A percentile compares a stretch with the other conserved stretches of the same genome.
Evolutionary conservation across 257 asterid species (phyloP).

Genomic region (Fraxinus quadrangulata): DNA sequence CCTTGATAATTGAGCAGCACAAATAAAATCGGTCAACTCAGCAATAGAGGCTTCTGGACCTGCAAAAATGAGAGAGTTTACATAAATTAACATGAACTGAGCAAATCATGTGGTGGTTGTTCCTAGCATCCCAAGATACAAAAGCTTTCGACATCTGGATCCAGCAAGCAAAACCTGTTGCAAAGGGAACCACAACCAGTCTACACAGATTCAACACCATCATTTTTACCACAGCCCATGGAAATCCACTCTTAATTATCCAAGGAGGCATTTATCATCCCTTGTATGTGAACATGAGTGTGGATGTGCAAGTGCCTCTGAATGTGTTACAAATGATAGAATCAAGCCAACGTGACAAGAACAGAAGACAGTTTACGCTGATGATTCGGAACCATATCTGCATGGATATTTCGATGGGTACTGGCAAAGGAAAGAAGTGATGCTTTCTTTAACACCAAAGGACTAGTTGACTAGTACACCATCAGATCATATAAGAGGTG

Average conservation of each 20-base stretch:
- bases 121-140: not conserved
- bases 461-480: not conserved
- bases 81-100: not conserved
- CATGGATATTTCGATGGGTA: not conserved
- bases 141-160: not conserved
- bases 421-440: not conserved
- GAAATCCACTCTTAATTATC: not conserved
- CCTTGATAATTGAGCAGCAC: conserved; percentile 81
- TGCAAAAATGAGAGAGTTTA: conserved; percentile 30
- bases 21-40: conserved; percentile 62
- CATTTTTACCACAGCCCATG: not conserved
- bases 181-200: not conserved
- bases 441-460: not conserved
- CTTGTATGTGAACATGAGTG: not conserved
- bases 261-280: not conserved
- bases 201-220: not conserved
- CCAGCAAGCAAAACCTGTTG: not conserved
- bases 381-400: not conserved
- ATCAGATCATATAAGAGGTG: not conserved
- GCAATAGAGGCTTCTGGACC: conserved; percentile 64
- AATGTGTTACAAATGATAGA: not conserved
- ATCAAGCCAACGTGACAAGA: not conserved
- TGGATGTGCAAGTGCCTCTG: not conserved
- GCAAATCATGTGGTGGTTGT: not conserved
- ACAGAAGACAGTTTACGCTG: not conserved